Evolutionary conservation across 768 basidiomycete species (phyloP).

Genomic region (Hemileccinum rubropunctum): DNA sequence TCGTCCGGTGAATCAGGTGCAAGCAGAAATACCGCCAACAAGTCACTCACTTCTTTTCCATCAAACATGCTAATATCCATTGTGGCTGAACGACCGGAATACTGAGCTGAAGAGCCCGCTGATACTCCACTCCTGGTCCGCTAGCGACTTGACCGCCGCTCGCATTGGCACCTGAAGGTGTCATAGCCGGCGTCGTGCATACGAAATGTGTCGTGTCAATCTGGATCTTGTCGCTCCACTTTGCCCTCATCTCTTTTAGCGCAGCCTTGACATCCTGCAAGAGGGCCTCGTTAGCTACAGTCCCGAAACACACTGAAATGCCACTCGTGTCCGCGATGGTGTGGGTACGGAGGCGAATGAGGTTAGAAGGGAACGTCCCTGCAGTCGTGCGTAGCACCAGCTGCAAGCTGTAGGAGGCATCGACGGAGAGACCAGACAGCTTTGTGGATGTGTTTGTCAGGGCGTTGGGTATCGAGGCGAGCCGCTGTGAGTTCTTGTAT

Average conservation of each 20-base stretch:
- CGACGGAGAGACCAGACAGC: conserved; percentile 75
- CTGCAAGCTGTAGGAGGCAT: conserved; percentile 91
- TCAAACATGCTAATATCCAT: conserved; percentile 89
- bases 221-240: conserved; percentile 90
- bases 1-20: neutral
- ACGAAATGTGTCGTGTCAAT: conserved; percentile 99
- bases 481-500: conserved; percentile 86
- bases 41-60: conserved; percentile 70
- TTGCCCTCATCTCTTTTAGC: conserved; percentile 80
- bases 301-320: conserved; percentile 93
- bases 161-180: conserved; percentile 53
- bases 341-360: conserved; percentile 83
- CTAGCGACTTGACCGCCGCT: conserved; percentile 51
- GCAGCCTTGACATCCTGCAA: conserved; percentile 82
- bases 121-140: conserved; percentile 83
- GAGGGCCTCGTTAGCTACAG: conserved; percentile 70
- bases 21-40: neutral
- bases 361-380: conserved; percentile 84
- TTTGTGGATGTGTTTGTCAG: conserved; percentile 85
- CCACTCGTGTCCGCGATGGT: conserved; percentile 95
- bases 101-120: conserved; percentile 89
- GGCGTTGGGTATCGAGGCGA: conserved; percentile 83
- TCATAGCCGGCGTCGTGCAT: conserved; percentile 83
- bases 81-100: conserved; percentile 94
- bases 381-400: conserved; percentile 90